Percentiles rank a stretch among this genome's conserved stretches.
Conservation (phyloP, 352 stramenopile genomes). For the Phytophthora quininea region DNA sequence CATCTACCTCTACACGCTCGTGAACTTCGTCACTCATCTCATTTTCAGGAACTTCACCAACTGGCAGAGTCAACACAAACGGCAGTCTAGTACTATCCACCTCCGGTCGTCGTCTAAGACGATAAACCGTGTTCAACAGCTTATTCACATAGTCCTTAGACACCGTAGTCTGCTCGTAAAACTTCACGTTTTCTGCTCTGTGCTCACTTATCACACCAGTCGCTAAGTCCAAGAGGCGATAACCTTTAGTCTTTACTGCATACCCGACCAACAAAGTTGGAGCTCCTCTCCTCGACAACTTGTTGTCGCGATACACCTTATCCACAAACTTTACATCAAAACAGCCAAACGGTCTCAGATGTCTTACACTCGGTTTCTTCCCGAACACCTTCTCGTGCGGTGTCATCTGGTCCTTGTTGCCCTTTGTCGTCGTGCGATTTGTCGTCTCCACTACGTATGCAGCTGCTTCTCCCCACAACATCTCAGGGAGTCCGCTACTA, state of each 20-base stretch:
- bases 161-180: conserved; percentile 19
- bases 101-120: conserved; percentile 1
- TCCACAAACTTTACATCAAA: background rate
- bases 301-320: background rate
- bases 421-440: conserved; percentile 6
- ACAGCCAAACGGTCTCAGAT: conserved; percentile 13
- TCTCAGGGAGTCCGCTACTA: conserved; percentile 5
- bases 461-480: conserved; percentile 10
- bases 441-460: conserved; percentile 4
- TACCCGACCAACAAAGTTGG: conserved; percentile 7
- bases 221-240: conserved; percentile 15
- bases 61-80: conserved; percentile 1
- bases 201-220: conserved; percentile 13
- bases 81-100: conserved; percentile 11
- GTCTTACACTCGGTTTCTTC: conserved; percentile 8
- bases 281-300: background rate
- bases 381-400: conserved; percentile 17
- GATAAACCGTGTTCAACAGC: conserved; percentile 12
- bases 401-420: conserved; percentile 8
- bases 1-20: background rate
- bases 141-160: conserved; percentile 16
- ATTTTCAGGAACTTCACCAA: conserved; percentile 1
- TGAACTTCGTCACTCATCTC: conserved; percentile 5
- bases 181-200: conserved; percentile 16
- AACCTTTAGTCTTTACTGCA: conserved; percentile 14